Evolutionary conservation across 768 basidiomycete genomes (phyloP).

Genomic region (Chalciporus pseudorubinellus): DNA sequence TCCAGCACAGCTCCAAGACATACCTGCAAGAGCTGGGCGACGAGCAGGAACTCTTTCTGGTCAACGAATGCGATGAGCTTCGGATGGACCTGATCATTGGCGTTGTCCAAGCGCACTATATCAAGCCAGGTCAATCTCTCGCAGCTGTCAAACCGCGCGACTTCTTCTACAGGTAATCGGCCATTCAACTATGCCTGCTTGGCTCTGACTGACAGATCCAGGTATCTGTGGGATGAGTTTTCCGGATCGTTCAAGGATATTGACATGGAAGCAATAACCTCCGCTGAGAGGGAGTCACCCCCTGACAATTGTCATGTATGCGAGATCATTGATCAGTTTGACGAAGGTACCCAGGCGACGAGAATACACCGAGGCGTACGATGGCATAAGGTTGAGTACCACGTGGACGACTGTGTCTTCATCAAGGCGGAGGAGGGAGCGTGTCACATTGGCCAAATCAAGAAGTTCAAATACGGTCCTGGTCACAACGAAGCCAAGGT

Average conservation of each 20-base stretch:
- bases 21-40: slow-evolving; percentile 59
- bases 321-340: slow-evolving; percentile 29
- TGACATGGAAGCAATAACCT: slow-evolving; percentile 23
- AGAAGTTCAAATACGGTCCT: slow-evolving; percentile 26
- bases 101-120: slow-evolving; percentile 46
- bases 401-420: slow-evolving; percentile 59
- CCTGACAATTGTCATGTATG: slow-evolving; percentile 59
- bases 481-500: slow-evolving; percentile 24
- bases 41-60: slow-evolving; percentile 64
- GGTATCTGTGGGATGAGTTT: slow-evolving; percentile 49
- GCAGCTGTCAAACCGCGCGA: slow-evolving; percentile 34
- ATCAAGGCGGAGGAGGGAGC: slow-evolving; percentile 48
- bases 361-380: slow-evolving; percentile 42
- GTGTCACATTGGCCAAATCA: slow-evolving; percentile 56
- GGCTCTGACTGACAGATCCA: slow-evolving; percentile 23
- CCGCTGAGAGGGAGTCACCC: slow-evolving; percentile 17
- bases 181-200: neutral
- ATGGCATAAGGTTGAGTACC: slow-evolving; percentile 50
- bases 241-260: slow-evolving; percentile 48
- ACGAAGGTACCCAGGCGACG: slow-evolving; percentile 30
- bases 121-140: slow-evolving; percentile 21
- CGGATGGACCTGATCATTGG: slow-evolving; percentile 41
- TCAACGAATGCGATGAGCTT: slow-evolving; percentile 49
- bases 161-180: slow-evolving; percentile 57
- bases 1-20: slow-evolving; percentile 65